Percentiles rank a stretch among this genome's conserved stretches.
Evolutionary conservation across 768 basidiomycete genomes (phyloP).

Genomic region (Hygrocybe punicea): DNA sequence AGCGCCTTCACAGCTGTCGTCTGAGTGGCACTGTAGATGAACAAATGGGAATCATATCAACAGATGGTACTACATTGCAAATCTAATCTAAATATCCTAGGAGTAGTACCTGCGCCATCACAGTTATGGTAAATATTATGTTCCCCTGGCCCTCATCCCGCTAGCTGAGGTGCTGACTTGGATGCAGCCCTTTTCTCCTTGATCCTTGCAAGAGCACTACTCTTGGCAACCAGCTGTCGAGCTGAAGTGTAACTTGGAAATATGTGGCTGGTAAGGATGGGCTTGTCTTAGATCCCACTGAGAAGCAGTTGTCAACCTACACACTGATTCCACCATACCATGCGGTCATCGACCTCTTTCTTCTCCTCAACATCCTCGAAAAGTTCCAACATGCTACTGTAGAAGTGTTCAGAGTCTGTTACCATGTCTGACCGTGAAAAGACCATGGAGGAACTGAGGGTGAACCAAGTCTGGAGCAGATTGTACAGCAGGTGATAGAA

Average conservation of each 20-base stretch:
- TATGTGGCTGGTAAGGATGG: neutral
- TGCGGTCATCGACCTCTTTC: neutral
- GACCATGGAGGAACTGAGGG: neutral
- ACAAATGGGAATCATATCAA: too few species aligned
- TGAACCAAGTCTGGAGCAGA: neutral
- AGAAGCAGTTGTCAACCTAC: neutral
- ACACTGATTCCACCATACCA: constrained; percentile 6
- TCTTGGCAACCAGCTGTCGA: neutral
- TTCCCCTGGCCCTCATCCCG: too few species aligned
- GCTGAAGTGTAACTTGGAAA: neutral
- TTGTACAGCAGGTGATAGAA: neutral
- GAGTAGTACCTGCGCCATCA: too few species aligned
- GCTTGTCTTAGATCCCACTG: neutral
- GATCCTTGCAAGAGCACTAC: neutral
- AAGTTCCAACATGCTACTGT: constrained; percentile 3
- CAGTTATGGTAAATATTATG: too few species aligned
- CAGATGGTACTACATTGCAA: too few species aligned
- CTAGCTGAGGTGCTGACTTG: too few species aligned
- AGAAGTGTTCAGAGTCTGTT: constrained; percentile 1
- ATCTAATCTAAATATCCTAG: too few species aligned
- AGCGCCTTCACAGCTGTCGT: too few species aligned
- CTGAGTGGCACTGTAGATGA: too few species aligned
- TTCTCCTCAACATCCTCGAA: neutral
- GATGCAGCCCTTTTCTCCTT: neutral
- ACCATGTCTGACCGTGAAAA: neutral